Evolutionary conservation across 768 basidiomycete genomes (phyloP), one percentile per base, ranked within the genome.

Genomic region (Nevesoporus exiguus): DNA sequence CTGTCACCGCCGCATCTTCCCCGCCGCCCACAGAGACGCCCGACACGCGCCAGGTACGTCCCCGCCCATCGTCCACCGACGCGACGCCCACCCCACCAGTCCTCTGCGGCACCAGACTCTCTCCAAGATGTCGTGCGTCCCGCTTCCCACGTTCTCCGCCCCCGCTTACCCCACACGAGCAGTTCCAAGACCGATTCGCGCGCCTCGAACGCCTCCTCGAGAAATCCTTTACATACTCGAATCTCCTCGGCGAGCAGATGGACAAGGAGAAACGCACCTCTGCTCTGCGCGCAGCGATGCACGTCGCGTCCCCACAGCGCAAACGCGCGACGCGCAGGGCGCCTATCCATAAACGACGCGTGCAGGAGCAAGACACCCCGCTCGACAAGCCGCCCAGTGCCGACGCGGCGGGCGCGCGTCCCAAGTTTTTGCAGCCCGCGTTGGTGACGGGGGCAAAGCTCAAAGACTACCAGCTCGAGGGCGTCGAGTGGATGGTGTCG

Each of bases 401-500:
- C 34, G 47, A 50, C 2, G 15, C 24, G 7, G 1, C 46, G 33
- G 31, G 42, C n/a, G 10, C 48, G 8, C 63, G 61, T 24, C 63
- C 71, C 10, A 68, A 76, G 25, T 87, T 90, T 60, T 71, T 81
- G 47, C 96, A 98, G 66, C 90, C 93, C 0, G 70, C 77, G 2
- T 71, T 93, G 17, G 75, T 99, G 37, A 93, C 93, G 0, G 96
- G 96, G 5, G 93, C 85, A 0, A 88, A 74, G 52, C 71, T 98
- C 56, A 93, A 93, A 65, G 80, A 86, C 31, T 98, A 97, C 67
- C 96, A 99, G 67, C 80, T 98, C 2, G 90, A 94, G 47, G 96
- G 96, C 0, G 80, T 97, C 15, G 90, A 95, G 57, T 98, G 96
- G 96, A 90, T 97, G 90, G 86, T 89, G 1, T 85, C 85, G 11